Evolutionary conservation across 2,329 filamentous ascomycete genomes (phyloP).

Genomic region (Fusarium ambrosium): DNA sequence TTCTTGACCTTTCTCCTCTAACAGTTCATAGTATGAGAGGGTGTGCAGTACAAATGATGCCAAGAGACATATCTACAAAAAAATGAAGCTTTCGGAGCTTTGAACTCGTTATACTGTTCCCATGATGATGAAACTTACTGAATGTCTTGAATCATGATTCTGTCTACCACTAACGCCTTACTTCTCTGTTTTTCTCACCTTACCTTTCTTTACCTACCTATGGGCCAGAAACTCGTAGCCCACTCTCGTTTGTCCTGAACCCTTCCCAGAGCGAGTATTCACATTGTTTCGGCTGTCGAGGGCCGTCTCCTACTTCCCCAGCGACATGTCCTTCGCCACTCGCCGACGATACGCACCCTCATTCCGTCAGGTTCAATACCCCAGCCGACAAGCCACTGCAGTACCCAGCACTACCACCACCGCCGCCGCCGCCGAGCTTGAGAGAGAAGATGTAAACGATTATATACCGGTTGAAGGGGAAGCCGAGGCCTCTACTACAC

Average conservation of each 20-base stretch:
- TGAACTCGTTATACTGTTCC: background rate
- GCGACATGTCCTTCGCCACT: background rate
- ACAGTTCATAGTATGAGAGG: too few relatives aligned
- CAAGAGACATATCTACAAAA: too few relatives aligned
- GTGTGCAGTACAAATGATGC: too few relatives aligned
- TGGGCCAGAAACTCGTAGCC: background rate
- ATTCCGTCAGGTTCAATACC: background rate
- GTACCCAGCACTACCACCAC: background rate
- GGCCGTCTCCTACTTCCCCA: background rate
- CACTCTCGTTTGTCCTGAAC: background rate
- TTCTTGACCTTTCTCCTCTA: too few relatives aligned
- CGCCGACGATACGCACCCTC: background rate
- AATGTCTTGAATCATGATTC: background rate
- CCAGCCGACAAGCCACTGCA: fast-evolving
- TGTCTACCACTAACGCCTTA: background rate
- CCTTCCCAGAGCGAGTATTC: background rate
- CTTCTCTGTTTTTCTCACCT: background rate
- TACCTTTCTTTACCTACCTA: background rate
- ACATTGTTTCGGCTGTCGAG: background rate
- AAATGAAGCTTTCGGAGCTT: too few relatives aligned
- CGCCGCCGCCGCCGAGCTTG: too few relatives aligned
- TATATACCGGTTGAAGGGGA: too few relatives aligned
- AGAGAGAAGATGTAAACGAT: too few relatives aligned
- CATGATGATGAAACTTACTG: background rate
- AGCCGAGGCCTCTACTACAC: too few relatives aligned